Evolutionary conservation across 352 stramenopile species (phyloP).

Genomic region (Globisporangium nagaii): DNA sequence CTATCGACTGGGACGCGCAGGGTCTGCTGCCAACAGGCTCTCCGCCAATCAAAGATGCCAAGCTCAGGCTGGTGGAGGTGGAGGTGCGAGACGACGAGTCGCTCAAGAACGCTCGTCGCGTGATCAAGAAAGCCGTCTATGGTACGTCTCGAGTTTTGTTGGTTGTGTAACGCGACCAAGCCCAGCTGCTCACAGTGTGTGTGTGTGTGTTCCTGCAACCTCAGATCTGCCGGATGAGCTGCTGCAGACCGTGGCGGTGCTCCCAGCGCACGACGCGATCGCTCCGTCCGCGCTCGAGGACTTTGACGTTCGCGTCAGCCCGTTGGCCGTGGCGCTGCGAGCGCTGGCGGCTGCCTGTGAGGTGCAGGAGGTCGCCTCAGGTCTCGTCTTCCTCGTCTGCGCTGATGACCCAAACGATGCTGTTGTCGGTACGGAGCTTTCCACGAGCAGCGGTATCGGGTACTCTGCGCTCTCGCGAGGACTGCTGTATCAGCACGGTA

Average conservation of each 20-base stretch:
- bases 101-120: not conserved
- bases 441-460: not conserved
- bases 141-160: not conserved
- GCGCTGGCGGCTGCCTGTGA: slow-evolving; percentile 2
- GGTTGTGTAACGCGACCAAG: not conserved
- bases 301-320: slow-evolving; percentile 11
- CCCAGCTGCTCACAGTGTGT: not conserved
- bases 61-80: slow-evolving; percentile 28
- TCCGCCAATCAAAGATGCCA: slow-evolving; percentile 4
- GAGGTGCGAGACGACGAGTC: slow-evolving; percentile 19
- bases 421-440: not conserved
- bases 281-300: not conserved
- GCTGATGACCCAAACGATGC: not conserved
- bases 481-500: slow-evolving; percentile 31
- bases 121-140: slow-evolving; percentile 3
- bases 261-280: not conserved
- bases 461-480: slow-evolving; percentile 2
- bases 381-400: not conserved
- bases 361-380: not conserved
- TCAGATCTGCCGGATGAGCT: slow-evolving; percentile 4
- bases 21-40: too few species aligned
- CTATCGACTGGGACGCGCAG: slow-evolving; percentile 8
- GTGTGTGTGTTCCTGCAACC: not conserved
- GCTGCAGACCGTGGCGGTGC: slow-evolving; percentile 8
- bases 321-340: slow-evolving; percentile 7